Conservation (phyloP, 306 rosid species). For the Dryas octopetala region DNA sequence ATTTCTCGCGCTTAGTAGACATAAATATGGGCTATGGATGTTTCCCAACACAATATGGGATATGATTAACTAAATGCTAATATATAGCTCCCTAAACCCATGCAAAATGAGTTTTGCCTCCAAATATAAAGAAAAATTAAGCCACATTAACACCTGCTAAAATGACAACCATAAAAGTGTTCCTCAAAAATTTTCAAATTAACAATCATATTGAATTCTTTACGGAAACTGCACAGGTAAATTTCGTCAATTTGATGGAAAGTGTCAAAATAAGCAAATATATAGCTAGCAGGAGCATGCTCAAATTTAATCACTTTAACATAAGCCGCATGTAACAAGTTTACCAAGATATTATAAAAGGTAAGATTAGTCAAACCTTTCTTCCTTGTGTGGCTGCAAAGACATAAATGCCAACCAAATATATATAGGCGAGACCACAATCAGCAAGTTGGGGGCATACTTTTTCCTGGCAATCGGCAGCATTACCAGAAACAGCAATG, state of each 20-base stretch:
- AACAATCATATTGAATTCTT: neutral
- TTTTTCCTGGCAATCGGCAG: constrained; percentile 73
- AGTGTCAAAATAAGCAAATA: neutral
- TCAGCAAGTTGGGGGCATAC: constrained; percentile 72
- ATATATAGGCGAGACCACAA: constrained; percentile 83
- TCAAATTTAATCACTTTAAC: neutral
- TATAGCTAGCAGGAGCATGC: neutral
- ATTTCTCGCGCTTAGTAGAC: too few species aligned
- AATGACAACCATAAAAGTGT: too few species aligned
- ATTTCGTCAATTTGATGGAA: neutral
- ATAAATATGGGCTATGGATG: too few species aligned
- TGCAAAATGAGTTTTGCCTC: too few species aligned
- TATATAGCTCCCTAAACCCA: too few species aligned
- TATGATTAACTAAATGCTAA: too few species aligned
- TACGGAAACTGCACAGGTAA: neutral
- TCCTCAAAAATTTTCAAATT: too few species aligned
- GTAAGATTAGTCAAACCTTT: constrained; percentile 54
- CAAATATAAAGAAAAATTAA: too few species aligned
- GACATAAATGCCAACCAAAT: constrained; percentile 95
- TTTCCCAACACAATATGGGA: too few species aligned
- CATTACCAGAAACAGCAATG: constrained; percentile 72
- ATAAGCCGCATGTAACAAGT: neutral
- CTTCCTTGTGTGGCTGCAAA: constrained; percentile 97
- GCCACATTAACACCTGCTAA: too few species aligned
- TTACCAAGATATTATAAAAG: neutral